phyloP scores from a whole-genome alignment of 495 filamentous ascomycete species.

The Penicillium bialowiezense region DNA sequence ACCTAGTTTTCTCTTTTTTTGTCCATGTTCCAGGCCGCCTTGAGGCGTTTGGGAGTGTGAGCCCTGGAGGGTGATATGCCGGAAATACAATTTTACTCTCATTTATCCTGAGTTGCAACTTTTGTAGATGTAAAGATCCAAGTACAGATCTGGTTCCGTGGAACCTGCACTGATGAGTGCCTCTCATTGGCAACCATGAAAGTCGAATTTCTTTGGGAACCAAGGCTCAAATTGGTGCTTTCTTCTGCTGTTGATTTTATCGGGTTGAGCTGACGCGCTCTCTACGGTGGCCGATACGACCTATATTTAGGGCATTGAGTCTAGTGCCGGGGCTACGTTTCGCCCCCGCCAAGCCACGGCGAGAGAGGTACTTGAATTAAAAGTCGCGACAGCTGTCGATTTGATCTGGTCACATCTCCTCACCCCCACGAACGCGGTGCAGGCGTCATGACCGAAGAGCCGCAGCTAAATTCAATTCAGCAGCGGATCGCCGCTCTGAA shows the following conservation, averaged over 20 bases:
- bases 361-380: constrained; percentile 2
- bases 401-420: background rate
- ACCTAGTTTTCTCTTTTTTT: constrained; percentile 18
- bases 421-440: background rate
- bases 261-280: too few species aligned
- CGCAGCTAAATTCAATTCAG: constrained; percentile 51
- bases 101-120: background rate
- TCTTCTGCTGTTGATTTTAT: background rate
- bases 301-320: background rate
- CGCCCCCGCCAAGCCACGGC: constrained; percentile 21
- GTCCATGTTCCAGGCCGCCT: constrained; percentile 19
- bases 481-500: constrained; percentile 60
- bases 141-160: constrained; percentile 4
- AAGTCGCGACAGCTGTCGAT: constrained; percentile 3
- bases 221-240: too few species aligned
- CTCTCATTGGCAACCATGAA: background rate
- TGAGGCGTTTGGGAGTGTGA: constrained; percentile 25
- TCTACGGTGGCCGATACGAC: too few species aligned
- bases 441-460: constrained; percentile 32
- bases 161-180: background rate
- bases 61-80: constrained; percentile 10
- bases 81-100: constrained; percentile 14
- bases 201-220: too few species aligned
- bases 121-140: background rate
- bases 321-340: constrained; percentile 3